Evolutionary conservation across 306 rosid species (phyloP).

Genomic region (Betula pendula): DNA sequence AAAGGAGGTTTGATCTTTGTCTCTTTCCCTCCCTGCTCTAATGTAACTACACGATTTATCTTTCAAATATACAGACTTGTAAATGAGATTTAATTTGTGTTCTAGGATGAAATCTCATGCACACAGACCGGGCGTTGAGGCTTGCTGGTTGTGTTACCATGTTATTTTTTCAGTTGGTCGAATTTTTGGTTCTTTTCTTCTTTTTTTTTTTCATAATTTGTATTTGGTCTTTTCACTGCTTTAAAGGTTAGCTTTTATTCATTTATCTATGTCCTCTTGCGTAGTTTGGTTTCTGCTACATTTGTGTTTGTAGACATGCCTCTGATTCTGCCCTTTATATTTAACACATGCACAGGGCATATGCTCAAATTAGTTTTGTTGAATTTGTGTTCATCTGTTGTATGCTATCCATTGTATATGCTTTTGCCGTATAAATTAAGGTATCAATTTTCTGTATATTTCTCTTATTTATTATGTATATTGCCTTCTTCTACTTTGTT

Average conservation of each 20-base stretch:
- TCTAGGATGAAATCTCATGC: not conserved
- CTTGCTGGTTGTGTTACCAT: not conserved
- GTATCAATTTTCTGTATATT: not conserved
- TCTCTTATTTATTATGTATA: not conserved
- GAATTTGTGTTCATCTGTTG: not conserved
- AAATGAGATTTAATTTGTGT: not conserved
- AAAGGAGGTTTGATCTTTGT: constrained; percentile 65
- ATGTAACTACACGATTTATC: not conserved
- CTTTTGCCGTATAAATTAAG: not conserved
- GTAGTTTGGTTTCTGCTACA: not conserved
- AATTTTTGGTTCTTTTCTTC: not conserved
- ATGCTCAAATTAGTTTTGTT: not conserved
- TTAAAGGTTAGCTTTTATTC: not conserved
- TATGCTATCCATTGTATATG: not conserved
- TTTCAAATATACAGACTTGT: not conserved
- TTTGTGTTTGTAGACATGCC: not conserved
- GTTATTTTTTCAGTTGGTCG: not conserved
- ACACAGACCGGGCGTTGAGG: not conserved
- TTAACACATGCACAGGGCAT: not conserved
- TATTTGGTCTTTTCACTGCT: not conserved
- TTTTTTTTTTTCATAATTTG: not conserved
- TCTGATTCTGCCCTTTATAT: not conserved
- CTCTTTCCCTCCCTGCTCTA: constrained; percentile 8
- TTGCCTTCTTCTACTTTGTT: not conserved
- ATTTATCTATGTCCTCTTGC: not conserved